A percentile compares a stretch with the other conserved stretches of the same genome.
These are phyloP conservation scores for Ogataea ramenticola DNA, from an alignment of 805 yeast genomes.

Conservation along the genomic window DNA sequence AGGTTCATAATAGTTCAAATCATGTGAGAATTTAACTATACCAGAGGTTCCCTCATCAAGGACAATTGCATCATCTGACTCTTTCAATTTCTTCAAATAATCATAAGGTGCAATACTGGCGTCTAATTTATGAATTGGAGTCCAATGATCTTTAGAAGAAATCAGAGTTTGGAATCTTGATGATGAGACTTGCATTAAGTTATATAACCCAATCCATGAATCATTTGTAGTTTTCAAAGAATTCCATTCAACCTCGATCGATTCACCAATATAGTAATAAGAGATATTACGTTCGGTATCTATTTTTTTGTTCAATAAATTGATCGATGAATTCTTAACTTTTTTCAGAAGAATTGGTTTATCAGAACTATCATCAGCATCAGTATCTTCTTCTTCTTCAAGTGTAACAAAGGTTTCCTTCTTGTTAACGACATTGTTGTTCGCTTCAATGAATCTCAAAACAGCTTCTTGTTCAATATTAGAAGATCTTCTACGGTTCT, in stretches of 20 bases:
- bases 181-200: constrained; percentile 49
- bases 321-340: not conserved
- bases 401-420: constrained; percentile 13
- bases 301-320: constrained; percentile 8
- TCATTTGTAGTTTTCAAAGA: constrained; percentile 30
- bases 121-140: constrained; percentile 28
- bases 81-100: too few relatives aligned
- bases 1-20: constrained; percentile 51
- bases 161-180: constrained; percentile 49
- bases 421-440: not conserved
- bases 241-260: constrained; percentile 48
- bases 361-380: constrained; percentile 6
- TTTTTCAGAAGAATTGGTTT: not conserved
- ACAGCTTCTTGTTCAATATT: not conserved
- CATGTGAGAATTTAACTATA: constrained; percentile 37
- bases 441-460: not conserved
- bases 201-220: constrained; percentile 78
- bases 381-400: constrained; percentile 22
- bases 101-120: not conserved
- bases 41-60: constrained; percentile 28
- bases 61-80: not conserved
- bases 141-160: constrained; percentile 66
- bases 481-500: constrained; percentile 11
- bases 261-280: constrained; percentile 35
- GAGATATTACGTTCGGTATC: constrained; percentile 14